These are phyloP conservation scores for Nakaseomyces nivariensis DNA, from an alignment of 1,139 yeast species.

Conservation along the genomic window DNA sequence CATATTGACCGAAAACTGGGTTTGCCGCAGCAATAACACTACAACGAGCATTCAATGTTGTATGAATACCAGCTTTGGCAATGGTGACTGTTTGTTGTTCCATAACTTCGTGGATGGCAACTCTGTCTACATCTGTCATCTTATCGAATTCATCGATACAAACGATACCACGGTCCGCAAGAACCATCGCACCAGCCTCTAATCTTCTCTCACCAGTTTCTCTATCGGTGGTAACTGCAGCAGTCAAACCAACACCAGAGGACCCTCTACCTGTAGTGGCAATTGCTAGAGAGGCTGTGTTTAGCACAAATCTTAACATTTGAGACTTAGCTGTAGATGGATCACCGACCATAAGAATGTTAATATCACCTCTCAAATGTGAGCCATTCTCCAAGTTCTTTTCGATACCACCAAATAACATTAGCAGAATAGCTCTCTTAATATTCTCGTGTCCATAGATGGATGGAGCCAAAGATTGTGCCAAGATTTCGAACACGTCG, in stretches of 20 bases:
- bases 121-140: constrained; percentile 94
- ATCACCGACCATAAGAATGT: constrained; percentile 94
- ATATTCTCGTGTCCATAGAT: constrained; percentile 89
- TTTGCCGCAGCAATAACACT: constrained; percentile 98
- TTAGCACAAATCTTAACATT: constrained; percentile 82
- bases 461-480: constrained; percentile 90
- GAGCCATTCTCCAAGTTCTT: constrained; percentile 92
- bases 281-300: constrained; percentile 90
- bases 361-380: constrained; percentile 96
- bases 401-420: constrained; percentile 91
- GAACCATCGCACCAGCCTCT: constrained; percentile 99
- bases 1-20: constrained; percentile 96
- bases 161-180: constrained; percentile 94
- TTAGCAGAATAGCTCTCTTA: constrained; percentile 80
- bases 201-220: constrained; percentile 95
- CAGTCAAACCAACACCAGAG: constrained; percentile 98
- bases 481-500: constrained; percentile 65
- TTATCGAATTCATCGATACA: constrained; percentile 98
- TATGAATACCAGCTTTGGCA: constrained; percentile 97
- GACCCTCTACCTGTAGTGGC: constrained; percentile 99
- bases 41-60: constrained; percentile 93
- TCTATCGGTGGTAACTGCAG: constrained; percentile 93
- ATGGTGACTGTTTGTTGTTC: constrained; percentile 98
- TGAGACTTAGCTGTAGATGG: constrained; percentile 98
- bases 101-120: constrained; percentile 98